Evolutionary conservation across 495 filamentous ascomycete genomes (phyloP).

Genomic region (Neurospora sp.): DNA sequence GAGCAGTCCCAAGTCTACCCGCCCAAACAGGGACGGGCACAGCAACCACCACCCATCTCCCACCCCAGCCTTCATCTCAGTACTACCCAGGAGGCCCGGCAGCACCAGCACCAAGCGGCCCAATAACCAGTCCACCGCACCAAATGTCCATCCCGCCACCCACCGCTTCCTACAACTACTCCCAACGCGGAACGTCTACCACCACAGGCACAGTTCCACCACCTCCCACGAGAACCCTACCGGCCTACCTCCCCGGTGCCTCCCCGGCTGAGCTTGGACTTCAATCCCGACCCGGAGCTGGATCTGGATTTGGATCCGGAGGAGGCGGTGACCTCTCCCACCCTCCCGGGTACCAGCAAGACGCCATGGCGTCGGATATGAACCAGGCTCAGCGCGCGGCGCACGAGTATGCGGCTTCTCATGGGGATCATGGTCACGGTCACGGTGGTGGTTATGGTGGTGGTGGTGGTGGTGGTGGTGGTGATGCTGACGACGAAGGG

Average conservation of each 20-base stretch:
- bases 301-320: not conserved
- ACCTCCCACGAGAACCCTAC: not conserved
- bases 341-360: conserved; percentile 42
- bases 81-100: not conserved
- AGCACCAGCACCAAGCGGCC: conserved; percentile 7
- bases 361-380: conserved; percentile 33
- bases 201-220: conserved; percentile 8
- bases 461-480: not conserved
- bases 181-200: conserved; percentile 28
- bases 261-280: not conserved
- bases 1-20: conserved; percentile 21
- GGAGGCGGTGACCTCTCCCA: conserved; percentile 1
- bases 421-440: conserved; percentile 17
- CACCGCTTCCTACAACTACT: conserved; percentile 13
- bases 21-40: not conserved
- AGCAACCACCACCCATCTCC: not conserved
- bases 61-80: not conserved
- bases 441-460: conserved; percentile 25
- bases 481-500: conserved; percentile 35
- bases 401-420: conserved; percentile 7
- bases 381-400: conserved; percentile 13
- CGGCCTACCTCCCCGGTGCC: not conserved
- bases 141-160: conserved; percentile 34
- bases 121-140: conserved; percentile 28
- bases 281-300: not conserved